These are phyloP conservation scores for Exophiala aquamarina DNA, from an alignment of 2,329 filamentous ascomycete genomes.

Conservation along the genomic window DNA sequence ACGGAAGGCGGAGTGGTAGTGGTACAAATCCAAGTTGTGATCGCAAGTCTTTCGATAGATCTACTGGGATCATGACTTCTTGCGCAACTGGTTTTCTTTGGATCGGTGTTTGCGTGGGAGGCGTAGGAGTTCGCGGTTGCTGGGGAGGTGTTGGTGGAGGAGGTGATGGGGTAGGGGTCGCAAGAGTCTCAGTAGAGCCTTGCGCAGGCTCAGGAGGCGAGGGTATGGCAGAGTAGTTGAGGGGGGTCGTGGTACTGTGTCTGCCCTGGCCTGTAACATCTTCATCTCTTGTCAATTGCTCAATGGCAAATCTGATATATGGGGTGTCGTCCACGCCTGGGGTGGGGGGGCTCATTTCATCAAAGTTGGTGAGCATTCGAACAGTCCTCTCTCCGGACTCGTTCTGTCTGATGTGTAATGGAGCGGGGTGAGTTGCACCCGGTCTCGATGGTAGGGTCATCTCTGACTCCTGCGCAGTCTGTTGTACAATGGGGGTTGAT, in stretches of 20 bases:
- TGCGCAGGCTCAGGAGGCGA: neutral
- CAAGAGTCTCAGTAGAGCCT: neutral
- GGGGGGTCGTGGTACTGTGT: constrained; percentile 41
- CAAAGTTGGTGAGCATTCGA: constrained; percentile 30
- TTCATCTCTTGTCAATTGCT: constrained; percentile 76
- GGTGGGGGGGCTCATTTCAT: constrained; percentile 53
- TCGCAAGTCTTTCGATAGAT: constrained; percentile 43
- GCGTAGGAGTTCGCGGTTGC: constrained; percentile 10
- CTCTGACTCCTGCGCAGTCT: constrained; percentile 23
- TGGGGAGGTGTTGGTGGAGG: constrained; percentile 15
- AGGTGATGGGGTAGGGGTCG: constrained; percentile 15
- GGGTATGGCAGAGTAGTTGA: constrained; percentile 16
- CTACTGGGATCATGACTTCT: constrained; percentile 40
- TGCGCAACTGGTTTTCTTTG: constrained; percentile 16
- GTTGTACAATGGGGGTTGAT: constrained; percentile 25
- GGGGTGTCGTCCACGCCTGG: constrained; percentile 82
- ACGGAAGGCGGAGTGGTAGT: constrained; percentile 65
- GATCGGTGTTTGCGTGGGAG: constrained; percentile 9
- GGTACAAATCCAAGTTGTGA: constrained; percentile 69
- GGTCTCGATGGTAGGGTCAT: constrained; percentile 27
- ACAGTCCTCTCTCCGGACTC: constrained; percentile 27
- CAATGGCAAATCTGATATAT: constrained; percentile 86
- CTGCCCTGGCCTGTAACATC: constrained; percentile 58
- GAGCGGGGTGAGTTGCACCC: constrained; percentile 21
- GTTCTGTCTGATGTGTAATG: constrained; percentile 18